These are phyloP conservation scores for Globisporangium alternatum DNA, from an alignment of 352 stramenopile genomes.

Conservation along the genomic window DNA sequence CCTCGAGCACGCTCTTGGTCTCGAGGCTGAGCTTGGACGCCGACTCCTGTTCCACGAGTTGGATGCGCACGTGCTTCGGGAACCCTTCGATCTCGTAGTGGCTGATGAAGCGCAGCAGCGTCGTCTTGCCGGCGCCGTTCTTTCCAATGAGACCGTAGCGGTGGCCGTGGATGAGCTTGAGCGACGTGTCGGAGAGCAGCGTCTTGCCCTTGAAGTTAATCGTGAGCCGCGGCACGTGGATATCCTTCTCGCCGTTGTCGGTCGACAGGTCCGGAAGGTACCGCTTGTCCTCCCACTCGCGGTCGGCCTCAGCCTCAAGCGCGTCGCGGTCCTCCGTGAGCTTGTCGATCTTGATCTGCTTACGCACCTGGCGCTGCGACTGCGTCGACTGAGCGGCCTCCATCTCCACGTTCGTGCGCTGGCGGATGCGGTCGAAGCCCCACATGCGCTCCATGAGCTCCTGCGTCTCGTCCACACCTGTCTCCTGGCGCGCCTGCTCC, in stretches of 20 bases:
- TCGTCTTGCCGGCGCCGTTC: slow-evolving; percentile 93
- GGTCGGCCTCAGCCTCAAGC: slow-evolving; percentile 61
- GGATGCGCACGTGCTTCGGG: slow-evolving; percentile 92
- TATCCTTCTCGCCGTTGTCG: slow-evolving; percentile 84
- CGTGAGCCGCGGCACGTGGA: slow-evolving; percentile 83
- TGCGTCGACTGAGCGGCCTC: slow-evolving; percentile 71
- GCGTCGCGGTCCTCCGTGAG: slow-evolving; percentile 55
- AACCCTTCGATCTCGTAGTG: slow-evolving; percentile 97
- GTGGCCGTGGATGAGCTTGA: slow-evolving; percentile 83
- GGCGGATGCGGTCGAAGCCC: slow-evolving; percentile 85
- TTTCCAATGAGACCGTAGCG: slow-evolving; percentile 94
- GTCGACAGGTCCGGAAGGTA: slow-evolving; percentile 71
- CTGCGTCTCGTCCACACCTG: slow-evolving; percentile 48
- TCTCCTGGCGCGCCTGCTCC: slow-evolving; percentile 51
- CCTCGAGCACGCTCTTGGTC: slow-evolving; percentile 89
- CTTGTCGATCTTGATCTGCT: slow-evolving; percentile 69
- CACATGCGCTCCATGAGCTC: slow-evolving; percentile 81
- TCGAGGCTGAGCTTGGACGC: slow-evolving; percentile 80
- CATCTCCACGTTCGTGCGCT: slow-evolving; percentile 72
- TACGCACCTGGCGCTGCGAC: slow-evolving; percentile 77
- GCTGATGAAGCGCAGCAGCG: slow-evolving; percentile 94
- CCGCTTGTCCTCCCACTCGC: slow-evolving; percentile 76
- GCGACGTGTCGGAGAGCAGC: slow-evolving; percentile 78
- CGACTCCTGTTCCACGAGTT: slow-evolving; percentile 95
- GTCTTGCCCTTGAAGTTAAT: slow-evolving; percentile 92